Evolutionary conservation across 441 rosid genomes (phyloP).

Genomic region (Populus hybrid): DNA sequence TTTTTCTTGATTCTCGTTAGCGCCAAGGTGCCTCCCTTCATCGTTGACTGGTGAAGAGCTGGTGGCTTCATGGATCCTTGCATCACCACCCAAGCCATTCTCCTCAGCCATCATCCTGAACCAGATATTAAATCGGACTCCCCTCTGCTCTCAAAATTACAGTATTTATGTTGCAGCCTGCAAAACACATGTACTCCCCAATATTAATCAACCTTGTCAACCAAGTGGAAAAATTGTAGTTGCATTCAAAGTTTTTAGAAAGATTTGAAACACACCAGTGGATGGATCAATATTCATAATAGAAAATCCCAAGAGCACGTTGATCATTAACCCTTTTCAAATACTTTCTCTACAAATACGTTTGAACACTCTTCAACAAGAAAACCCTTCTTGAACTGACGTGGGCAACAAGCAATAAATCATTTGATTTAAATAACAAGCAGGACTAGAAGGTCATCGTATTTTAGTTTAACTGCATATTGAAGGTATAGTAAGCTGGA

Average conservation of each 20-base stretch:
- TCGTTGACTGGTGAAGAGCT: slow-evolving; percentile 1
- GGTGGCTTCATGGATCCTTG: background rate
- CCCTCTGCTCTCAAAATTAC: background rate
- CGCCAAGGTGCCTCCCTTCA: slow-evolving; percentile 17
- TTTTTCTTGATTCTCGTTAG: slow-evolving; percentile 14
- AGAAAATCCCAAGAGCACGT: background rate
- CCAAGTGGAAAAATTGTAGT: background rate
- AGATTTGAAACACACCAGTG: background rate
- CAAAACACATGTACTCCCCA: background rate
- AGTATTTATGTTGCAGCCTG: background rate
- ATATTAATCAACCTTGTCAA: background rate
- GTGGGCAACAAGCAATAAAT: background rate
- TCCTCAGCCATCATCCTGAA: background rate
- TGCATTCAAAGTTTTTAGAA: background rate
- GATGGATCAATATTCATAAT: background rate
- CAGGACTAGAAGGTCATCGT: background rate
- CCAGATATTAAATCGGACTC: background rate
- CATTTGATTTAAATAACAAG: background rate
- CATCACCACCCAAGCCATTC: background rate
- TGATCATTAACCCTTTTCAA: background rate
- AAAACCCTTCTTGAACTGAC: background rate
- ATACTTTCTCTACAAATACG: background rate
- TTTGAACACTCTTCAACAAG: background rate
- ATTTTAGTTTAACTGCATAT: background rate
- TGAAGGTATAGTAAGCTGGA: background rate